Evolutionary conservation across 148 eudicot genomes (phyloP).

Genomic region (Vaccinium corymbosum): DNA sequence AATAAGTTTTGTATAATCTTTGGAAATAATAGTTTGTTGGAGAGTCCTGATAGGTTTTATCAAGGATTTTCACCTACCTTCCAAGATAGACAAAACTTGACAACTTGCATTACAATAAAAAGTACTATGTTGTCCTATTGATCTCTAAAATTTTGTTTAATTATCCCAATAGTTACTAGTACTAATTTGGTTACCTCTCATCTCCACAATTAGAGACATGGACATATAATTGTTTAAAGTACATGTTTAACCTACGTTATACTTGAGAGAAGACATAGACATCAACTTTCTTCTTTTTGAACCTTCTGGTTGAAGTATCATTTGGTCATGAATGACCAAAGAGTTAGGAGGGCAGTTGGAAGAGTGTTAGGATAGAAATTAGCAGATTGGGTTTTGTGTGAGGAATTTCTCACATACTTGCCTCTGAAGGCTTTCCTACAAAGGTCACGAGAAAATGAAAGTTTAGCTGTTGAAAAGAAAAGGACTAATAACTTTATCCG

Average conservation of each 20-base stretch:
- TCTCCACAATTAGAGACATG: background rate
- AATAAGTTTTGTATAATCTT: background rate
- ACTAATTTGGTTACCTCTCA: background rate
- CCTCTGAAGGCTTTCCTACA: background rate
- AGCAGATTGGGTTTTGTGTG: constrained; percentile 8
- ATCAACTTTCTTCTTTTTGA: background rate
- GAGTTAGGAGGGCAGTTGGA: background rate
- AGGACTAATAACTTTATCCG: background rate
- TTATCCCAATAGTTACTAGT: background rate
- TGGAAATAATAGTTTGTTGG: background rate
- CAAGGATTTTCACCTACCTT: background rate
- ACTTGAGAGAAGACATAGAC: background rate
- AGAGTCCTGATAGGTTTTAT: background rate
- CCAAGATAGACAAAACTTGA: constrained; percentile 1
- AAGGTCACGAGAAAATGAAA: constrained; percentile 11
- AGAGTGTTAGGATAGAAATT: constrained; percentile 17
- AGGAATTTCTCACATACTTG: background rate
- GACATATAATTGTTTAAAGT: background rate
- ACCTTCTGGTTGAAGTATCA: background rate
- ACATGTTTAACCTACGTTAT: background rate
- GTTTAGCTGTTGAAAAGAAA: background rate
- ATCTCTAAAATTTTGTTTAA: background rate
- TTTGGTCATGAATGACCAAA: background rate
- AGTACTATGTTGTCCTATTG: background rate
- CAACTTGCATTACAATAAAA: background rate